phyloP scores from a whole-genome alignment of 2,329 filamentous ascomycete genomes.

The Magnaporthiopsis poae region DNA sequence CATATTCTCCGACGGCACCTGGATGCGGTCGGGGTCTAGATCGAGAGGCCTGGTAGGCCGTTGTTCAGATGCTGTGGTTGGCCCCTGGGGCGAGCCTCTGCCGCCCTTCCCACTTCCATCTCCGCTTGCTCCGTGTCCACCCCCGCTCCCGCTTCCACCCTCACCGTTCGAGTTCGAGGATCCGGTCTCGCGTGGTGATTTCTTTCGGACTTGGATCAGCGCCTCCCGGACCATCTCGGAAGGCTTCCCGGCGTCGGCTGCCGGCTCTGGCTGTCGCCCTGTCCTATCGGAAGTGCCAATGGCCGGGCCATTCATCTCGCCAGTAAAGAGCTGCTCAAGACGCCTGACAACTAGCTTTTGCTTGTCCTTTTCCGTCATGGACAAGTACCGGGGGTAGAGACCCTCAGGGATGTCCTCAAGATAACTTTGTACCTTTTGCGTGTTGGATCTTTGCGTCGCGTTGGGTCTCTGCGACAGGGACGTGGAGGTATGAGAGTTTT shows the following conservation, averaged over 20 bases:
- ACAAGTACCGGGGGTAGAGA: conserved; percentile 49
- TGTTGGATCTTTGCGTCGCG: conserved; percentile 27
- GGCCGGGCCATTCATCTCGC: conserved; percentile 40
- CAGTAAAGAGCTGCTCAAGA: conserved; percentile 73
- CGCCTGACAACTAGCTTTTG: conserved; percentile 68
- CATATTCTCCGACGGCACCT: conserved; percentile 68
- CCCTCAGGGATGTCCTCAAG: conserved; percentile 63
- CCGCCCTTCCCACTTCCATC: conserved; percentile 20
- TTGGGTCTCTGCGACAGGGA: not conserved
- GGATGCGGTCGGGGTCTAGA: conserved; percentile 66
- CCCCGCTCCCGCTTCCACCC: conserved; percentile 18
- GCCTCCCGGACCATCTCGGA: conserved; percentile 37
- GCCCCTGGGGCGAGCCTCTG: conserved; percentile 26
- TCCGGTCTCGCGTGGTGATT: conserved; percentile 30
- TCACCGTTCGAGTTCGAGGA: conserved; percentile 43
- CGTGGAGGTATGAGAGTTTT: conserved; percentile 19
- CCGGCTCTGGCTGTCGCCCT: conserved; percentile 12
- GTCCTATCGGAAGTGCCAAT: conserved; percentile 23
- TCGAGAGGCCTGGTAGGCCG: conserved; percentile 68
- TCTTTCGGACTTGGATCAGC: conserved; percentile 36
- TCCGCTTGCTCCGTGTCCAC: conserved; percentile 14
- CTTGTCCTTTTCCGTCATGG: conserved; percentile 62
- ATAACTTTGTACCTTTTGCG: conserved; percentile 59
- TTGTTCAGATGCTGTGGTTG: conserved; percentile 48
- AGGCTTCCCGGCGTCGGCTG: conserved; percentile 5